Base-by-base conservation (phyloP, 306 rosid species). In the Hippophae gyantsensis region DNA sequence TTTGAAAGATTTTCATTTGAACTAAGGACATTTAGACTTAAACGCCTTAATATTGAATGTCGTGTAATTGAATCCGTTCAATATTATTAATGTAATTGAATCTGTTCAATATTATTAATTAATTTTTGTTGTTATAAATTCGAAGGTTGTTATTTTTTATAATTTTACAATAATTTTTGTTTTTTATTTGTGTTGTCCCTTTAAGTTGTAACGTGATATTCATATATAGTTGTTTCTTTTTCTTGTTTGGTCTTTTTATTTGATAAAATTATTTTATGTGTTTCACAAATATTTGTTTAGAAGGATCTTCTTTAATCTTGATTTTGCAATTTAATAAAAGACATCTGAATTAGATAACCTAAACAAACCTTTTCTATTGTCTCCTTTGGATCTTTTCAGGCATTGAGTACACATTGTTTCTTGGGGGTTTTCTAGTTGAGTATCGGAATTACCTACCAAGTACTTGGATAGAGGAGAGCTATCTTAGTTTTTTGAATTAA, bases 401-500 rank as follows among this genome's bases (percentile, higher is more conserved):
- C 26, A 62, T 65, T 70, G 61, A 41, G 54, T 71, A 46, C 57
- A 62, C 70, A 12, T 13, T 69, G 58, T 75, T 61, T 63, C 64
- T 55, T 43, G 48, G 55, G 5, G 56, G 61, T 52, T 64, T 53
- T 60, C 42, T 58, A 66, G 50, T 57, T 67, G 68, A 76, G 62
- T 61, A 32, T 72, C 66, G 70, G 51, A 40, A 50, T 59, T 59
- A 32, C 38, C 55, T 47, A 58, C 65, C 72, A 78, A 32, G 54
- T 61, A 41, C 57, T 80, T 64, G 78, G 70, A 67, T 82, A 81
- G 75, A 63, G 68, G 48, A 49, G 58, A 23, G 72, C 67, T 42
- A 56, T 53, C 70, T 58, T 56, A 49, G 69, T 7, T 57, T 57
- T 3, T 43, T 32, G 8, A 49, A 9, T 49, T 59, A 32, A 42